Evolutionary conservation across 2,329 filamentous ascomycete species (phyloP).

Genomic region (Gremmenia infestans): DNA sequence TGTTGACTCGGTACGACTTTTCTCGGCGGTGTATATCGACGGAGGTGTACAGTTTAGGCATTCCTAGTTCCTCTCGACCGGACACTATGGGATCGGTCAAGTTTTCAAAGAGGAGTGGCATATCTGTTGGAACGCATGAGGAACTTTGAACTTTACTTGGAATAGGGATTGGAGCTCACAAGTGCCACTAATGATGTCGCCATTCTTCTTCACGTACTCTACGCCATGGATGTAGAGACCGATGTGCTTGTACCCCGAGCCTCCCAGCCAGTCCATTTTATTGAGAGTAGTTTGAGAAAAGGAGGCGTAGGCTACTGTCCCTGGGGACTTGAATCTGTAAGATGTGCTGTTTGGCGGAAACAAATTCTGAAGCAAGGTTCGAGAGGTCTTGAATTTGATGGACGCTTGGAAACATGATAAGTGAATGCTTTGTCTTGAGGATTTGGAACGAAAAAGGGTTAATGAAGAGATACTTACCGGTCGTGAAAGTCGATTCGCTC

Average conservation of each 20-base stretch:
- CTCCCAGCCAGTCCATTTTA: constrained; percentile 57
- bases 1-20: constrained; percentile 43
- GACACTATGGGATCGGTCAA: constrained; percentile 57
- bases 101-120: constrained; percentile 53
- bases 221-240: constrained; percentile 61
- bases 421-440: background rate
- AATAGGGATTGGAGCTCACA: constrained; percentile 22
- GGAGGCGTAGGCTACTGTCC: constrained; percentile 34
- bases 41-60: constrained; percentile 46
- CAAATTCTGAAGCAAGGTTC: constrained; percentile 36
- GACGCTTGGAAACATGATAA: constrained; percentile 24
- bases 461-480: background rate
- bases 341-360: constrained; percentile 30
- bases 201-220: constrained; percentile 47
- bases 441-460: background rate
- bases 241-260: constrained; percentile 51
- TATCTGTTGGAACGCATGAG: constrained; percentile 19
- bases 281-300: constrained; percentile 39
- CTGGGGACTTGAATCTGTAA: constrained; percentile 32
- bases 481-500: constrained; percentile 12
- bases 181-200: constrained; percentile 41
- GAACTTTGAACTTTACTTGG: background rate
- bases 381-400: constrained; percentile 37
- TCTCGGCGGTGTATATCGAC: constrained; percentile 47
- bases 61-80: constrained; percentile 50